Evolutionary conservation across 2,329 filamentous ascomycete species (phyloP), one percentile per base, ranked within the genome.

Genomic region (Talaromyces sp.): DNA sequence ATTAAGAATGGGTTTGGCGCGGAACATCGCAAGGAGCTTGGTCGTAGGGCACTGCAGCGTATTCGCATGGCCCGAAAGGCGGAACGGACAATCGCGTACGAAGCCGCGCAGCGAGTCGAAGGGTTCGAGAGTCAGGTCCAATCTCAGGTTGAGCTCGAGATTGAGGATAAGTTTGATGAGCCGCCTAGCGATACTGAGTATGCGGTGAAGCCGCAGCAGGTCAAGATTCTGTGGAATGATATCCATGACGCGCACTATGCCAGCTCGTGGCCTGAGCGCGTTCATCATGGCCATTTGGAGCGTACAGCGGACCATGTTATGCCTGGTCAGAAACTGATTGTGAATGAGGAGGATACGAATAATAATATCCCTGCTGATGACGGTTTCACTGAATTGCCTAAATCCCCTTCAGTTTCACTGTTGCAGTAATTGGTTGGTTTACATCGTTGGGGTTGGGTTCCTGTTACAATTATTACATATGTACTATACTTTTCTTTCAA

Each of bases 211-310:
- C 68, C 71, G 13, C 68, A 74, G 11, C 67, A 75, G n/a, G 77
- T 83, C 34, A 79, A 79, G 70, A 75, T 83, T 43, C 75, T 79
- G 63, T 83, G 81, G 81, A 76, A 74, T 17, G 79, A 83, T 70
- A 51, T 81, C 36, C 74, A 80, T 59, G 78, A 82, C 71, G 79
- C 79, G 31, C 73, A 75, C 43, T 76, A 72, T 66, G 81, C 81
- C 7, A 69, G 75, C 64, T 64, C 70, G 5, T 83, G 81, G 81
- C 79, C 80, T 11, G 70, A 72, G n/a, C 74, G 69, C 31, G 80
- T 82, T 54, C 69, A 74, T 6, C 81, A 83, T 67, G 80, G 77
- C 63, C 74, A 77, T 63, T 68, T 83, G 67, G 74, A 77, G 43
- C 72, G 72, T 31, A 74, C 67, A 62, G 72, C 73, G 19, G 72